These are phyloP conservation scores for Coemansia reversa DNA, from an alignment of 192 early-diverging fungal genomes.

Conservation along the genomic window DNA sequence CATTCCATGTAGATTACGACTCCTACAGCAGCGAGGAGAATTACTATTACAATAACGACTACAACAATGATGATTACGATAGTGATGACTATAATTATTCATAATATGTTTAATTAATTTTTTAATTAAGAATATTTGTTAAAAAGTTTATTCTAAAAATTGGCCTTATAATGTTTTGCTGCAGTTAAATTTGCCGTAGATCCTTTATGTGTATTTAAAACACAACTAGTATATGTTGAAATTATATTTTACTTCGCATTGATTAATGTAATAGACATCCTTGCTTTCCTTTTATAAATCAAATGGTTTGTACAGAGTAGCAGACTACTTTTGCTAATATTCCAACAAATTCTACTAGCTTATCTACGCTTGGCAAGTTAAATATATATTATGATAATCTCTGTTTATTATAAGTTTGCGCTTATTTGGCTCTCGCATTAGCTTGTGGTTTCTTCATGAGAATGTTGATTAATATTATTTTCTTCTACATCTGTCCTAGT, in stretches of 20 bases:
- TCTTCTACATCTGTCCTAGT: too few species aligned
- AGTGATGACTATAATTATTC: background rate
- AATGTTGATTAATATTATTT: too few species aligned
- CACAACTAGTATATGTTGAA: slow-evolving; percentile 92
- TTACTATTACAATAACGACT: too few species aligned
- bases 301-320: slow-evolving; percentile 46
- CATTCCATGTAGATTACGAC: background rate
- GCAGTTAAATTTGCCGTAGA: slow-evolving; percentile 82
- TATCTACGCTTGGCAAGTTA: slow-evolving; percentile 55
- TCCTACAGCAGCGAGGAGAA: too few species aligned
- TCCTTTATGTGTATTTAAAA: slow-evolving; percentile 92
- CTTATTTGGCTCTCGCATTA: too few species aligned
- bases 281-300: slow-evolving; percentile 66
- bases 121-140: background rate
- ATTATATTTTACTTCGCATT: slow-evolving; percentile 92
- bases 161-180: slow-evolving; percentile 67
- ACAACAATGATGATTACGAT: too few species aligned
- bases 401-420: too few species aligned
- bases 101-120: background rate
- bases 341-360: slow-evolving; percentile 66
- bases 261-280: slow-evolving; percentile 95
- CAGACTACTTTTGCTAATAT: slow-evolving; percentile 71
- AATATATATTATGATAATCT: too few species aligned
- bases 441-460: too few species aligned
- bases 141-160: background rate